These are phyloP conservation scores for Adansonia rubrostipa DNA, from an alignment of 441 rosid genomes.

Conservation along the genomic window DNA sequence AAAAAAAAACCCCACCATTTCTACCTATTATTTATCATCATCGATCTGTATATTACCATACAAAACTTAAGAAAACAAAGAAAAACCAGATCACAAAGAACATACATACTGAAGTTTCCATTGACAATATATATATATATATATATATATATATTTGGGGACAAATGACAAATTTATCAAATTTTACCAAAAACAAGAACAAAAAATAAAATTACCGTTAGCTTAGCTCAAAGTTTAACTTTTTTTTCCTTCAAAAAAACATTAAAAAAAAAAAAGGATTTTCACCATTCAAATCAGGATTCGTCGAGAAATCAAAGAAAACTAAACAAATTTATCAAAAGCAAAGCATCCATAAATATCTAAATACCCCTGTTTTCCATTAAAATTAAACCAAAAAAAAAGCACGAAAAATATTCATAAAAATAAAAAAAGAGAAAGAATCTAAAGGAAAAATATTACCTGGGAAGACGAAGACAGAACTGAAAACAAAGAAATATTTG, in stretches of 20 bases:
- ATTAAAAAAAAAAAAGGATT: background rate
- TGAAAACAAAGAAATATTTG: too few species aligned
- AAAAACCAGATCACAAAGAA: too few species aligned
- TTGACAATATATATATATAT: too few species aligned
- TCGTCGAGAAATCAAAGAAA: background rate
- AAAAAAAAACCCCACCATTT: too few species aligned
- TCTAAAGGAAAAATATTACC: slow-evolving; percentile 22
- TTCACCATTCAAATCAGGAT: background rate
- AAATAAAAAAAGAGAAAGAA: background rate
- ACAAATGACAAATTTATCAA: too few species aligned
- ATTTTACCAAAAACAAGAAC: background rate
- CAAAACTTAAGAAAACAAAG: too few species aligned
- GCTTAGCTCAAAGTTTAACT: slow-evolving; percentile 22
- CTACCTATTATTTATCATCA: too few species aligned
- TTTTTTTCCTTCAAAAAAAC: background rate
- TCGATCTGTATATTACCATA: too few species aligned
- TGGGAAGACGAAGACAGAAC: slow-evolving; percentile 31
- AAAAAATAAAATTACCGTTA: slow-evolving; percentile 30
- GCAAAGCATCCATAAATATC: background rate
- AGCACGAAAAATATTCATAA: background rate
- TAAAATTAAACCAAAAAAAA: background rate
- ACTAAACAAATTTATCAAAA: background rate
- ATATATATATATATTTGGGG: too few species aligned
- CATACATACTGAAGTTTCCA: too few species aligned
- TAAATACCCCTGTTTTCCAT: background rate